Evolutionary conservation across 2,329 filamentous ascomycete genomes (phyloP).

Genomic region (Fusarium poae): DNA sequence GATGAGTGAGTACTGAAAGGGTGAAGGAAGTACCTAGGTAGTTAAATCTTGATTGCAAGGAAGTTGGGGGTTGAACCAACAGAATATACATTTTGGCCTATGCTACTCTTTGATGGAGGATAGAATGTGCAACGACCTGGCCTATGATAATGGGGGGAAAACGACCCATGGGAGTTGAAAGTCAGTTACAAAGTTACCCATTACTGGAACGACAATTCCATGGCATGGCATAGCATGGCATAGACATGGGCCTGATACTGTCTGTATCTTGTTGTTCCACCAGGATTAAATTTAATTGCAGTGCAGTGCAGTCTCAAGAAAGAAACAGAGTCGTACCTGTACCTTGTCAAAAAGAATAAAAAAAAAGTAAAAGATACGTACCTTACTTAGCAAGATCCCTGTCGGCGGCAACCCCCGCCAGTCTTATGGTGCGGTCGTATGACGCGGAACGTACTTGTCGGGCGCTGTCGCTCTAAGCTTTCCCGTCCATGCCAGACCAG

Average conservation of each 20-base stretch:
- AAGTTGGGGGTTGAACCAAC: not conserved
- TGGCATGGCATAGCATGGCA: conserved; percentile 14
- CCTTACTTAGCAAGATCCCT: conserved; percentile 43
- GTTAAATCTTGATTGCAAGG: conserved; percentile 18
- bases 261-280: not conserved
- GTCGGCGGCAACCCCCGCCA: conserved; percentile 45
- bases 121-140: conserved; percentile 27
- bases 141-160: conserved; percentile 28
- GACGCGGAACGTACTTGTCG: conserved; percentile 48
- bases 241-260: not conserved
- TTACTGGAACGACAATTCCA: conserved; percentile 44
- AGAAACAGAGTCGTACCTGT: not conserved
- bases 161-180: conserved; percentile 38
- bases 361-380: not conserved
- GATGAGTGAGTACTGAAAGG: not conserved
- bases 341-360: not conserved
- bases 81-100: not conserved
- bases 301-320: not conserved
- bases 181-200: conserved; percentile 39
- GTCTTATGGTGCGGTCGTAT: conserved; percentile 48
- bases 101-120: too few relatives aligned
- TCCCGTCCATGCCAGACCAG: conserved; percentile 5
- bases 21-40: conserved; percentile 22
- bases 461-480: conserved; percentile 46
- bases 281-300: not conserved